These are phyloP conservation scores for Plasmopara halstedii DNA, from an alignment of 352 stramenopile genomes.

Conservation along the genomic window DNA sequence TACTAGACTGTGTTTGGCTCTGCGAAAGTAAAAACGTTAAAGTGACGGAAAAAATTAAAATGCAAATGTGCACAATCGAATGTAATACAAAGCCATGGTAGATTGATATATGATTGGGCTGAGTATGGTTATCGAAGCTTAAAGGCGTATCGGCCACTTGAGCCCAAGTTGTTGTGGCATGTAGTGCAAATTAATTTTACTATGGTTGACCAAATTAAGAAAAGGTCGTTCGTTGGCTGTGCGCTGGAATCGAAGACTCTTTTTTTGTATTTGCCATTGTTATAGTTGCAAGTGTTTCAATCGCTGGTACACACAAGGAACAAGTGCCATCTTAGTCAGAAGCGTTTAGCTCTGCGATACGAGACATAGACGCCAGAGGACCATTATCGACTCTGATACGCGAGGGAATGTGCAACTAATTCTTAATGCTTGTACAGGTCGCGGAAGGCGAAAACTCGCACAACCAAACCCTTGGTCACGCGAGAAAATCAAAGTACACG, in stretches of 20 bases:
- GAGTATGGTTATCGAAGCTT: conserved; percentile 91
- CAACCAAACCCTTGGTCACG: conserved; percentile 86
- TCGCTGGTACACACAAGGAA: conserved; percentile 12
- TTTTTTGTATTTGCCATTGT: too few species aligned
- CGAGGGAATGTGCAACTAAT: conserved; percentile 15
- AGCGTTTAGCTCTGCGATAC: conserved; percentile 21
- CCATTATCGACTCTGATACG: conserved; percentile 29
- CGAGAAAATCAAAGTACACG: conserved; percentile 88
- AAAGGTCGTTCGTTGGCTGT: too few species aligned
- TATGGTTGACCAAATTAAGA: too few species aligned
- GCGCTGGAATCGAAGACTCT: too few species aligned
- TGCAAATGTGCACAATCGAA: conserved; percentile 71
- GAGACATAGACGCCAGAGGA: conserved; percentile 24
- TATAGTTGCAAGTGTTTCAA: conserved; percentile 18
- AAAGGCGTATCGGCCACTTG: too few species aligned
- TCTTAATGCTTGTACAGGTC: conserved; percentile 3
- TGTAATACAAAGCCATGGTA: conserved; percentile 89
- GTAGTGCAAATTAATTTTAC: conserved; percentile 57
- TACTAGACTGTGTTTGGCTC: conserved; percentile 8
- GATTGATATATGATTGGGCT: conserved; percentile 91
- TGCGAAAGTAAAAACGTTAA: too few species aligned
- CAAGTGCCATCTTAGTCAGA: conserved; percentile 16
- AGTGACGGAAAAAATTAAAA: conserved; percentile 31
- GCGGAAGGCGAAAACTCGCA: conserved; percentile 33
- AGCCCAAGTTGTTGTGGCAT: conserved; percentile 34